Evolutionary conservation across 1,284 basidiomycete genomes (phyloP).

Genomic region (Cryptococcus sp.): DNA sequence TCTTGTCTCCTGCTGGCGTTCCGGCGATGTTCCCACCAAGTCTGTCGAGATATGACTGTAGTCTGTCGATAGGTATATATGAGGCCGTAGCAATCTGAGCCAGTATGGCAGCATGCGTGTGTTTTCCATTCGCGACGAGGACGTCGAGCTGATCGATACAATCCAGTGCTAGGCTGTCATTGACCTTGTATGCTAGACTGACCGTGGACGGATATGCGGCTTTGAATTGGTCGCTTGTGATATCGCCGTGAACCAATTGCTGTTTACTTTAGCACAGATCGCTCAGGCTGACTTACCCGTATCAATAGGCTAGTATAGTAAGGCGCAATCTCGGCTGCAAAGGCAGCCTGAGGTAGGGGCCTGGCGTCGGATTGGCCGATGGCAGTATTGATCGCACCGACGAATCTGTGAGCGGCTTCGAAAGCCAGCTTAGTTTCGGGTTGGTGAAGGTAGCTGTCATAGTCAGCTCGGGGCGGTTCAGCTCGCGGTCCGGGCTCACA

Average conservation of each 20-base stretch:
- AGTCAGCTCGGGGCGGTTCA: neutral
- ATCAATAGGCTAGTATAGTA: conserved; percentile 23
- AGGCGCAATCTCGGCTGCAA: conserved; percentile 23
- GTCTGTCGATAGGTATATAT: conserved; percentile 6
- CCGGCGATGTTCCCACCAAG: conserved; percentile 17
- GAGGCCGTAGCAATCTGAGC: conserved; percentile 19
- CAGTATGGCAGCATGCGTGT: conserved; percentile 3
- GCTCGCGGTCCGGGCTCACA: conserved; percentile 12
- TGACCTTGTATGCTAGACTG: conserved; percentile 13
- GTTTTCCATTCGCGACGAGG: no score
- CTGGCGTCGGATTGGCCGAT: conserved; percentile 9
- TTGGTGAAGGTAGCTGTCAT: conserved; percentile 19
- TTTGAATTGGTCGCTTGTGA: conserved; percentile 27
- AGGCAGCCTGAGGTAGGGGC: conserved; percentile 10
- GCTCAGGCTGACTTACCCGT: conserved; percentile 7
- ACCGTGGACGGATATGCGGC: conserved; percentile 24
- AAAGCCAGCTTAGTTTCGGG: conserved; percentile 23
- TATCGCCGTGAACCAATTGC: conserved; percentile 16
- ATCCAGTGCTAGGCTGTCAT: neutral
- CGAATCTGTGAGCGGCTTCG: conserved; percentile 33
- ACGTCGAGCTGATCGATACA: neutral
- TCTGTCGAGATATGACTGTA: conserved; percentile 25
- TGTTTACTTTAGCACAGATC: conserved; percentile 2
- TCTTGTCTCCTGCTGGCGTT: conserved; percentile 12
- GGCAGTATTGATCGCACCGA: conserved; percentile 21